Evolutionary conservation across 306 rosid genomes (phyloP).

Genomic region (Carpinus viminea): DNA sequence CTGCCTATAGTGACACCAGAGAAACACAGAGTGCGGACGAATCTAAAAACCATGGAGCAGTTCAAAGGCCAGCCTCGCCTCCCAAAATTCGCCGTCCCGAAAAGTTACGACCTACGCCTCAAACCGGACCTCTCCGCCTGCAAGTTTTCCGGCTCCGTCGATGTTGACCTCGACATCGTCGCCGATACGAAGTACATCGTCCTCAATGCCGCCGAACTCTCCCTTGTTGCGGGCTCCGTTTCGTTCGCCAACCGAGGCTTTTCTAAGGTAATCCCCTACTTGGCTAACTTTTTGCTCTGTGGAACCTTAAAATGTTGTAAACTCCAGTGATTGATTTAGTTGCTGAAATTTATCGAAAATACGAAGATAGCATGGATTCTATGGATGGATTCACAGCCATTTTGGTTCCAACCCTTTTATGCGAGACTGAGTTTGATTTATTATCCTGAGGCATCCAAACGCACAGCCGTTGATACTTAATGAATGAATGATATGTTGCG

Average conservation of each 20-base stretch:
- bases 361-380: neutral
- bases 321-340: no score
- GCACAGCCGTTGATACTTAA: slow-evolving; percentile 24
- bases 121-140: slow-evolving; percentile 73
- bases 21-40: no score
- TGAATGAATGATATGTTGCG: slow-evolving; percentile 12
- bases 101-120: slow-evolving; percentile 62
- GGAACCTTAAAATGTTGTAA: no score
- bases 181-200: slow-evolving; percentile 68
- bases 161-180: slow-evolving; percentile 61
- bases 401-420: no score
- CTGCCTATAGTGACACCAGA: no score
- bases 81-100: slow-evolving; percentile 85
- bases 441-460: no score
- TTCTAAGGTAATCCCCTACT: slow-evolving; percentile 45
- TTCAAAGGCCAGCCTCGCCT: slow-evolving; percentile 89
- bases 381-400: neutral
- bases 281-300: neutral
- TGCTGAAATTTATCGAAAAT: neutral
- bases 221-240: slow-evolving; percentile 31
- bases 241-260: slow-evolving; percentile 41
- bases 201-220: slow-evolving; percentile 76
- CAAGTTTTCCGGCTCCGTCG: slow-evolving; percentile 67
- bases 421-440: no score
- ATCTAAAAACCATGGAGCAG: slow-evolving; percentile 51